Evolutionary conservation across 176 grass and related monocot genomes (phyloP).

Genomic region (Rhynchospora pubera): DNA sequence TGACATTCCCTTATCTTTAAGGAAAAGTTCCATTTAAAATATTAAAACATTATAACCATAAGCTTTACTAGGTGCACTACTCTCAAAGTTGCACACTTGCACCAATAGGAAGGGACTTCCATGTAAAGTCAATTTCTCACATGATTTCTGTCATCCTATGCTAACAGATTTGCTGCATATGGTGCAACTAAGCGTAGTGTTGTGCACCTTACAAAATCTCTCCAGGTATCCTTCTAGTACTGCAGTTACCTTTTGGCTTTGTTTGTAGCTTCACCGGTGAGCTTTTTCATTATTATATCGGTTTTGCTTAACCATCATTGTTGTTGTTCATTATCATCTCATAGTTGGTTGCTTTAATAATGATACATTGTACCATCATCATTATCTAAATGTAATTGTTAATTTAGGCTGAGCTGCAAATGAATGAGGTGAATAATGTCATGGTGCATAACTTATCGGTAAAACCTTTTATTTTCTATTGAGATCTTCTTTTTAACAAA

Average conservation of each 20-base stretch:
- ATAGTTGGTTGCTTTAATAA: background rate
- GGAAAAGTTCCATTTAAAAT: background rate
- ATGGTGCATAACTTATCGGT: slow-evolving; percentile 99
- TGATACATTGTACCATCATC: background rate
- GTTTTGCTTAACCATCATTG: background rate
- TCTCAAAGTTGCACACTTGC: background rate
- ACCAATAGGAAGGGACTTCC: background rate
- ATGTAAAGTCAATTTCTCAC: slow-evolving; percentile 19
- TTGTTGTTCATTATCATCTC: background rate
- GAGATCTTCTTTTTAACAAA: background rate
- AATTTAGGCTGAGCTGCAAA: slow-evolving; percentile 95
- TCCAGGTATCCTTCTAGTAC: slow-evolving; percentile 53
- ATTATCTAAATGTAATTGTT: background rate
- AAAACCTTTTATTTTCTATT: slow-evolving; percentile 6
- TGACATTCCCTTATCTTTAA: slow-evolving; percentile 24
- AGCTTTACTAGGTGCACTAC: slow-evolving; percentile 4
- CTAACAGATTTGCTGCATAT: slow-evolving; percentile 82
- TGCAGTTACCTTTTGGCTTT: background rate
- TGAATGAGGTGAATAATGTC: slow-evolving; percentile 98
- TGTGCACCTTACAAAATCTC: slow-evolving; percentile 90
- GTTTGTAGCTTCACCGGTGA: background rate
- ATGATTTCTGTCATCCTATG: slow-evolving; percentile 16
- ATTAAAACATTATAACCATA: background rate
- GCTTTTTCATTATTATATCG: background rate
- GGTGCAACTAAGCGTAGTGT: slow-evolving; percentile 92